Percentiles rank a stretch among this genome's conserved stretches.
Conservation (phyloP, 805 yeast species). For the Suhomyces pyralidae region DNA sequence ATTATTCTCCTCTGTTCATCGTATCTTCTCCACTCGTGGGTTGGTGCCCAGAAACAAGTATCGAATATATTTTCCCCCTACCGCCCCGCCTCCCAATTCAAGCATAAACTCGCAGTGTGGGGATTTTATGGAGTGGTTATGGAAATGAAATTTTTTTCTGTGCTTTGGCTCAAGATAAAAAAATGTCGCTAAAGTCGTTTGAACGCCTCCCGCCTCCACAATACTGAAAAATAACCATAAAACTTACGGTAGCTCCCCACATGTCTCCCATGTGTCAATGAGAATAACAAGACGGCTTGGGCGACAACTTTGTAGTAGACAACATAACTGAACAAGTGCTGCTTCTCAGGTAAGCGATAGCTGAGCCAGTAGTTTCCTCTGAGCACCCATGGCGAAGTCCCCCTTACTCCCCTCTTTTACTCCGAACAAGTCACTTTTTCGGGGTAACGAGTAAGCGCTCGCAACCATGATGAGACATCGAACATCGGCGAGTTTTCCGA, state of each 20-base stretch:
- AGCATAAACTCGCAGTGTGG: not conserved
- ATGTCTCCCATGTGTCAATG: not conserved
- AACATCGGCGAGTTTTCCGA: not conserved
- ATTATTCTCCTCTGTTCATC: not conserved
- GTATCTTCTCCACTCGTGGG: not conserved
- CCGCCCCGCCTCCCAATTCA: no score
- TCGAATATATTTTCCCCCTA: not conserved
- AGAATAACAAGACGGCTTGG: not conserved
- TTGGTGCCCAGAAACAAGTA: not conserved
- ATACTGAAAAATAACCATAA: not conserved
- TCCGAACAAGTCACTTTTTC: not conserved
- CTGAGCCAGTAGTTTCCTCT: not conserved
- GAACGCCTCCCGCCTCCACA: not conserved
- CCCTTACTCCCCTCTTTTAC: not conserved
- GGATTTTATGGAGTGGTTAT: not conserved
- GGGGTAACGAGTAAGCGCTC: not conserved
- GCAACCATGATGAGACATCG: not conserved
- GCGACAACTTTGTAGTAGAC: not conserved
- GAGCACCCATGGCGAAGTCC: not conserved
- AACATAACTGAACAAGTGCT: not conserved
- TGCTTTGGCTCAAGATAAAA: not conserved
- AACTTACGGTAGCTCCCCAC: not conserved
- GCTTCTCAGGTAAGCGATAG: not conserved
- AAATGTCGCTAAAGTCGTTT: not conserved
- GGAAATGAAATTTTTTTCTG: not conserved